Evolutionary conservation across 1,284 basidiomycete genomes (phyloP).

Genomic region (Pterula multifida): DNA sequence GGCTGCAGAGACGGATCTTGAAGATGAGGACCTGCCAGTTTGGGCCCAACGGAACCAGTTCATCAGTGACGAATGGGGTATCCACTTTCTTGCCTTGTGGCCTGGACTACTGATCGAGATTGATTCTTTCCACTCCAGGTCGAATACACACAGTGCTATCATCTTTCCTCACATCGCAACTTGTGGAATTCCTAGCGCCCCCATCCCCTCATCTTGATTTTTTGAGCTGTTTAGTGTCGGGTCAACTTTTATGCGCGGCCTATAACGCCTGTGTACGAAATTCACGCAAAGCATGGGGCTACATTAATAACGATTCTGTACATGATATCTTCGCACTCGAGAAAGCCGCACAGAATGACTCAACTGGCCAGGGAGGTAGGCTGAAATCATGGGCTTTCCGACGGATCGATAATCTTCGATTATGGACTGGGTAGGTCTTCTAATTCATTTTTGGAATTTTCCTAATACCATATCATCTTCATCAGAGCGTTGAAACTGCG

Average conservation of each 20-base stretch:
- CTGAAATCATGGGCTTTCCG: conserved; percentile 69
- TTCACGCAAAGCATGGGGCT: conserved; percentile 81
- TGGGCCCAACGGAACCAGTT: conserved; percentile 61
- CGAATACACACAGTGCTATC: conserved; percentile 45
- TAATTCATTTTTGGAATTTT: too few species aligned
- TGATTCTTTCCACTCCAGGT: conserved; percentile 24
- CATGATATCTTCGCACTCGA: conserved; percentile 68
- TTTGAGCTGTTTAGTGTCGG: conserved; percentile 55
- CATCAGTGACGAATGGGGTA: conserved; percentile 44
- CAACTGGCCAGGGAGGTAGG: conserved; percentile 25
- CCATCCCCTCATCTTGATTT: conserved; percentile 33
- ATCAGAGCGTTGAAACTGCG: conserved; percentile 68
- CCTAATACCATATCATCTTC: conserved; percentile 1
- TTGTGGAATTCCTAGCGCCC: conserved; percentile 27
- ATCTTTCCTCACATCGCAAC: conserved; percentile 47
- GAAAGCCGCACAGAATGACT: conserved; percentile 24
- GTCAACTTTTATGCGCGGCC: conserved; percentile 67
- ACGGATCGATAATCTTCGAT: conserved; percentile 67
- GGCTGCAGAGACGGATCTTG: conserved; percentile 8
- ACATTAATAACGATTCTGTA: conserved; percentile 63
- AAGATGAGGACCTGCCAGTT: conserved; percentile 56
- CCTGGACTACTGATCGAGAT: conserved; percentile 6
- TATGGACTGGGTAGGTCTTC: conserved; percentile 67
- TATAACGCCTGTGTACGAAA: conserved; percentile 73
- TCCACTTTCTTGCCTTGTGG: conserved; percentile 7